Evolutionary conservation across 257 asterid species (phyloP).

Genomic region (Primulina tabacum): DNA sequence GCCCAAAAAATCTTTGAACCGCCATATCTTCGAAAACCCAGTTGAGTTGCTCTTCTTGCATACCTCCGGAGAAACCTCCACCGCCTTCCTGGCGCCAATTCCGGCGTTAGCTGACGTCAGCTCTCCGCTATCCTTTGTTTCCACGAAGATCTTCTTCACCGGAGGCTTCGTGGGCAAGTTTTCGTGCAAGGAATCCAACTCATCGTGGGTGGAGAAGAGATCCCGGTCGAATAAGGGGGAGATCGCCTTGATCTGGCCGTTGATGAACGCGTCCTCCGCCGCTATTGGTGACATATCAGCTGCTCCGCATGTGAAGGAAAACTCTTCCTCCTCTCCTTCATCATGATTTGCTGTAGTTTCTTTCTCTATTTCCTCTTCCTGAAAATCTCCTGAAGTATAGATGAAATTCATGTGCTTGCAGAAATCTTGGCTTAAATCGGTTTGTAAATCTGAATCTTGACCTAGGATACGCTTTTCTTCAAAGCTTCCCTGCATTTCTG

Average conservation of each 20-base stretch:
- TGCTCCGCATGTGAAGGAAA: slow-evolving; percentile 58
- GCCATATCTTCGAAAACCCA: slow-evolving; percentile 65
- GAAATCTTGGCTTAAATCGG: slow-evolving; percentile 24
- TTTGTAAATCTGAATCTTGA: slow-evolving; percentile 10
- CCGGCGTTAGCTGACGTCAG: slow-evolving; percentile 23
- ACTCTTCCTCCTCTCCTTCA: slow-evolving; percentile 52
- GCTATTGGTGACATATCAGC: slow-evolving; percentile 52
- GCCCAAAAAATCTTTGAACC: slow-evolving; percentile 51
- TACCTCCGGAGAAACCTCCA: slow-evolving; percentile 30
- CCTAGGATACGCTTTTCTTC: slow-evolving; percentile 25
- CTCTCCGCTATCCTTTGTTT: slow-evolving; percentile 17
- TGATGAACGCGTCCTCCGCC: slow-evolving; percentile 74
- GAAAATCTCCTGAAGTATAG: slow-evolving; percentile 9
- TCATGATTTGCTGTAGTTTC: slow-evolving; percentile 22
- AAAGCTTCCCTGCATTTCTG: slow-evolving; percentile 28
- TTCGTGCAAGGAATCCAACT: slow-evolving; percentile 27
- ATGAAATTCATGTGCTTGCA: slow-evolving; percentile 24
- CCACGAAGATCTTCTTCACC: slow-evolving; percentile 46
- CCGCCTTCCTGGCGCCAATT: slow-evolving; percentile 34
- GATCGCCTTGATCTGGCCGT: slow-evolving; percentile 80
- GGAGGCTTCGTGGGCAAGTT: slow-evolving; percentile 44
- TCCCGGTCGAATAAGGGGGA: slow-evolving; percentile 64
- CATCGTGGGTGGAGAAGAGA: slow-evolving; percentile 37
- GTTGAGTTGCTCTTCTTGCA: slow-evolving; percentile 73
- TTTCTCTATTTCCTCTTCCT: slow-evolving; percentile 10